Evolutionary conservation across 2,329 filamentous ascomycete species (phyloP).

Genomic region (Blastomyces percursus): DNA sequence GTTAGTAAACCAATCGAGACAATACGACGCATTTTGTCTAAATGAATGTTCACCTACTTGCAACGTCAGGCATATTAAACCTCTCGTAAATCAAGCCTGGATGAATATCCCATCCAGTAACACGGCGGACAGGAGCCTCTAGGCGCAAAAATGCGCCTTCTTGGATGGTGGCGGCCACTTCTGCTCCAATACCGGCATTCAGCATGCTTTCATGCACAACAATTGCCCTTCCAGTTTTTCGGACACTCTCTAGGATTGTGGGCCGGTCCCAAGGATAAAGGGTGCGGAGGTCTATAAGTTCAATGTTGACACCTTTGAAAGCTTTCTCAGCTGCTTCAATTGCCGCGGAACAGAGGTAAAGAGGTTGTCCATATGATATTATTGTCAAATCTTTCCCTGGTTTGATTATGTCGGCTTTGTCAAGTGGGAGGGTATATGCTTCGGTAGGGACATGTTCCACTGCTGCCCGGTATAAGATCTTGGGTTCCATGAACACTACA

Average conservation of each 20-base stretch:
- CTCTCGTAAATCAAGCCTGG: constrained; percentile 68
- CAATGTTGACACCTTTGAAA: constrained; percentile 57
- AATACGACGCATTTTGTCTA: constrained; percentile 4
- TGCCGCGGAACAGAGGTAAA: constrained; percentile 72
- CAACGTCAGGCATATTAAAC: constrained; percentile 74
- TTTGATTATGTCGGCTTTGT: constrained; percentile 75
- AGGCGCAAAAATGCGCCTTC: constrained; percentile 74
- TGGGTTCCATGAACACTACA: constrained; percentile 87
- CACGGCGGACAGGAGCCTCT: constrained; percentile 73
- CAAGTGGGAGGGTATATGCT: constrained; percentile 71
- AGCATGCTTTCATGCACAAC: constrained; percentile 90
- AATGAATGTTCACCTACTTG: constrained; percentile 51
- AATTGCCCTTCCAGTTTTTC: constrained; percentile 74
- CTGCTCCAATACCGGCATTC: constrained; percentile 78
- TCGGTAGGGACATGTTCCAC: constrained; percentile 81
- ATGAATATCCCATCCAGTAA: constrained; percentile 85
- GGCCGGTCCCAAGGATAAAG: constrained; percentile 86
- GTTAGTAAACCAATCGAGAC: constrained; percentile 1
- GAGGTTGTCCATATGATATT: constrained; percentile 77
- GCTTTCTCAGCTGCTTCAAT: constrained; percentile 66
- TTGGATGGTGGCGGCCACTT: constrained; percentile 80
- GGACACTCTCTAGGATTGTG: constrained; percentile 68
- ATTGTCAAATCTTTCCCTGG: constrained; percentile 70
- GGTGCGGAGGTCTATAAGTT: constrained; percentile 79
- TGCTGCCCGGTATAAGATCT: constrained; percentile 81